phyloP scores from a whole-genome alignment of 345 rosid genomes.

The Citrus mangshanensis region DNA sequence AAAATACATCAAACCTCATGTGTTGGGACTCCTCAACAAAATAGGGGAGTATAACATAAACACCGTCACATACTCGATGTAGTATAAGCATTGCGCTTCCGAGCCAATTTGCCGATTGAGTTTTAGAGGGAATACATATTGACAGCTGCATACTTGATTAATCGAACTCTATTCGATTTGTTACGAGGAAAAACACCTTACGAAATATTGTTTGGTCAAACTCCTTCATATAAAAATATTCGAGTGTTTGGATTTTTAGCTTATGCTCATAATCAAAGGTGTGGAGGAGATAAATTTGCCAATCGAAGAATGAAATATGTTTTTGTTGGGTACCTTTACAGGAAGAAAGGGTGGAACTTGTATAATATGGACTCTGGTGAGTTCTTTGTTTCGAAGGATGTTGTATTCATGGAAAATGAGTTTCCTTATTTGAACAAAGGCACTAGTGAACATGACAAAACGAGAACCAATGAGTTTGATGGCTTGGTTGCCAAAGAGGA shows the following conservation, averaged over 20 bases:
- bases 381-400: not conserved
- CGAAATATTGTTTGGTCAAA: not conserved
- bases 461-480: no score
- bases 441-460: no score
- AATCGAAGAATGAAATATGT: not conserved
- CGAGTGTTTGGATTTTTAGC: not conserved
- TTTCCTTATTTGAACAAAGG: not conserved
- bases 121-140: not conserved
- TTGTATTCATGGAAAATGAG: not conserved
- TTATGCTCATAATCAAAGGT: not conserved
- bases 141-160: not conserved
- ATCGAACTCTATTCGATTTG: not conserved
- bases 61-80: not conserved
- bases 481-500: no score
- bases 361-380: not conserved
- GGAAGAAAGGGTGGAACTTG: not conserved
- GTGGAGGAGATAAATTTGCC: not conserved
- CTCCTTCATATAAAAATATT: not conserved
- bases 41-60: not conserved
- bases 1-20: not conserved
- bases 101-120: not conserved
- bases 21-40: not conserved
- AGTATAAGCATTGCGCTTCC: not conserved
- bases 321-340: not conserved
- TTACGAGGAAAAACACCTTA: not conserved